phyloP scores from a whole-genome alignment of 371 early-diverging fungal genomes.

The Mortierella sp. region DNA sequence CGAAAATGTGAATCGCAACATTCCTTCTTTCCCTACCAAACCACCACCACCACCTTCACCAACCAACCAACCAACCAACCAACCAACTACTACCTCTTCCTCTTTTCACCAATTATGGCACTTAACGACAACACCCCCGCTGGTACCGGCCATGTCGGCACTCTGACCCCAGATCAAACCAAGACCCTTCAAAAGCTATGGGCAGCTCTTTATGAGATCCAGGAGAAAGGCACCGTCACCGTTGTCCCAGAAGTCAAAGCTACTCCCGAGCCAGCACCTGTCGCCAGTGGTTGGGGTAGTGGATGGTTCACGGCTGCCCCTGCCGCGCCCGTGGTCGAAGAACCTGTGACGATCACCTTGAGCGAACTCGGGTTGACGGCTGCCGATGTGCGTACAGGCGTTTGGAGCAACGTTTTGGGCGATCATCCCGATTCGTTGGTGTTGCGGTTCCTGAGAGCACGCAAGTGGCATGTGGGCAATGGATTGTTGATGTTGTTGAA shows the following conservation, averaged over 20 bases:
- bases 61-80: background rate
- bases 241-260: constrained; percentile 7
- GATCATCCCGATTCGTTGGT: constrained; percentile 64
- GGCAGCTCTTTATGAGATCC: constrained; percentile 61
- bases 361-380: constrained; percentile 36
- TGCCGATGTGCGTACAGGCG: constrained; percentile 22
- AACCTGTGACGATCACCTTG: constrained; percentile 57
- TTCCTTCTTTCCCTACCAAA: background rate
- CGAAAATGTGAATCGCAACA: background rate
- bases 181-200: constrained; percentile 66
- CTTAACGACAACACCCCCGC: constrained; percentile 28
- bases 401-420: constrained; percentile 40
- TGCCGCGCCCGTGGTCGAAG: constrained; percentile 18
- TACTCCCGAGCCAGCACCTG: constrained; percentile 34
- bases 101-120: constrained; percentile 3
- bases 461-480: constrained; percentile 79
- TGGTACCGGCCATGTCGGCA: constrained; percentile 58
- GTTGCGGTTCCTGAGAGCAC: constrained; percentile 80
- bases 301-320: constrained; percentile 56
- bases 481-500: constrained; percentile 72
- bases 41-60: background rate
- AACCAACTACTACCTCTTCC: background rate
- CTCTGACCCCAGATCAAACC: constrained; percentile 62
- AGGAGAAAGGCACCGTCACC: constrained; percentile 49
- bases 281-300: constrained; percentile 44